Base-by-base conservation (phyloP, 768 basidiomycete species). In the Pulveroboletus sp. region DNA sequence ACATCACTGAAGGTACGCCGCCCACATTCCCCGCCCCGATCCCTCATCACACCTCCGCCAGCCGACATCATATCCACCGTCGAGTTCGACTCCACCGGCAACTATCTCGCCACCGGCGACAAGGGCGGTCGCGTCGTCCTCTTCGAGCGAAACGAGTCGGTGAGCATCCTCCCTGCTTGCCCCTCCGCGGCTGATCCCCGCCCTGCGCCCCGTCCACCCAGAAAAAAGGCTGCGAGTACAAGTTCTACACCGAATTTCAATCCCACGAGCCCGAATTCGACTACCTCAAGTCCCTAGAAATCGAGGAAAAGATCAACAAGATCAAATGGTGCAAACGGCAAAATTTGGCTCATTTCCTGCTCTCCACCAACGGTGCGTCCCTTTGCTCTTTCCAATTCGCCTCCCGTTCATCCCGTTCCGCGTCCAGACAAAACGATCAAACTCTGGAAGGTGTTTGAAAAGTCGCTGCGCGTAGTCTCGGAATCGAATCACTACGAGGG, bases 281-380 rank as follows among this genome's bases (percentile, higher is more conserved):
- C 76, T 99, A 99, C 71, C 85, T 99, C 65, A 99, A 99, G 79
- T 96, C 93, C 20, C 78, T 99, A 60, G 96, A 99, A 80, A 99
- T 99, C 71, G 96, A 99, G 73, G 96, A 99, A 81, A 99, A 99
- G 86, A 99, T 99, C 78, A 99, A 99, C 78, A 91, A 96, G 83
- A 99, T 99, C 82, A 92, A 93, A 70, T 99, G 96, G 96, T 97
- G 94, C 78, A 93, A 86, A 76, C 82, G 96, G 57, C 93, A 96
- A 74, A 98, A 98, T 68, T 79, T 89, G 39, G 94, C 96, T 38
- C 96, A 99, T 71, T 98, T 99, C 71, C 73, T 99, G 49, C 72
- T 99, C 44, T 95, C 93, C 50, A 98, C 96, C 26, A 99, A 99
- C 63, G 96, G 96, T 95, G 53, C 52, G 79, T 27, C 5, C 47